Conservation (phyloP, 1,139 yeast species). For the Kodamaea sp. region DNA sequence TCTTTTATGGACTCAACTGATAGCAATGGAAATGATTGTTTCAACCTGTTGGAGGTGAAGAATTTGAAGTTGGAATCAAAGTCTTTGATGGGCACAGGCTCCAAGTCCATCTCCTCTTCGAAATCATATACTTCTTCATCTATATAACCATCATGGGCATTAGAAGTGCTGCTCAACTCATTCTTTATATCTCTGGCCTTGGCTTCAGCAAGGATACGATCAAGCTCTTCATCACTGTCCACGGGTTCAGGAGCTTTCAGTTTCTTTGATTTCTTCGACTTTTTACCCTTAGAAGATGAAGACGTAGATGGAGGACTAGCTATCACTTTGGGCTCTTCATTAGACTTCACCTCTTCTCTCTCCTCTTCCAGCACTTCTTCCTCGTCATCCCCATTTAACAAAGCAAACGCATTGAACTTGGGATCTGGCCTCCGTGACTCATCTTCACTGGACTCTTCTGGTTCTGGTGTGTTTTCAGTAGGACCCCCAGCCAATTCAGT, state of each 20-base stretch:
- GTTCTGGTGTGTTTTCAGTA: constrained; percentile 9
- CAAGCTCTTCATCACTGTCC: constrained; percentile 45
- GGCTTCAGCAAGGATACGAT: constrained; percentile 38
- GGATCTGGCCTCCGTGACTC: constrained; percentile 15
- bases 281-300: constrained; percentile 8
- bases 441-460: constrained; percentile 8
- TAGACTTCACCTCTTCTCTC: constrained; percentile 18
- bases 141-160: constrained; percentile 13
- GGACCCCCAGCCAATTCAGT: constrained; percentile 25
- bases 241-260: constrained; percentile 11
- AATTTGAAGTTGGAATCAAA: constrained; percentile 45
- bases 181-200: constrained; percentile 32
- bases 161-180: constrained; percentile 1
- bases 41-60: constrained; percentile 46
- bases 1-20: constrained; percentile 50
- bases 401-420: constrained; percentile 54
- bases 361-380: constrained; percentile 31
- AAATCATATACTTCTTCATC: constrained; percentile 30
- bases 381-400: constrained; percentile 45
- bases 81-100: constrained; percentile 35
- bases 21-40: constrained; percentile 39
- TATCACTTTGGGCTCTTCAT: constrained; percentile 14
- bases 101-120: constrained; percentile 33
- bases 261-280: constrained; percentile 23
- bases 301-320: constrained; percentile 8